phyloP scores from a whole-genome alignment of 345 rosid genomes.

The Fremontodendron californicum region DNA sequence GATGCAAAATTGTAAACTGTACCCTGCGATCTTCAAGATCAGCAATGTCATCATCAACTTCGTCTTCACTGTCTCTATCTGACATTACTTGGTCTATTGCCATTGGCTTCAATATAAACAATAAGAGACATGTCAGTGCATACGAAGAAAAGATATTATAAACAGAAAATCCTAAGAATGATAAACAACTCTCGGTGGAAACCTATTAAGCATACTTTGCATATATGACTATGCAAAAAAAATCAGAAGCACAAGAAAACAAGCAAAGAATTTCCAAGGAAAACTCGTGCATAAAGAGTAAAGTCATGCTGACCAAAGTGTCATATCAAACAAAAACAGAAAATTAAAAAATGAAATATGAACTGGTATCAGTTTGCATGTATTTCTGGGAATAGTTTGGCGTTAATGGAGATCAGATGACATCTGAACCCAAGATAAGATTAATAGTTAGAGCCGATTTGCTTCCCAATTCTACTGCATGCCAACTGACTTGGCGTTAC shows the following conservation, averaged over 20 bases:
- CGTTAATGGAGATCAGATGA: neutral
- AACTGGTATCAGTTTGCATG: neutral
- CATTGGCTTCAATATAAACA: conserved; percentile 63
- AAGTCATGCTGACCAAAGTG: neutral
- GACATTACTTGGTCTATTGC: conserved; percentile 64
- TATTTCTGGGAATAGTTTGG: neutral
- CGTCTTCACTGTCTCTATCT: conserved; percentile 84
- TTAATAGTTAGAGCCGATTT: neutral
- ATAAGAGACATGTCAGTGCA: neutral
- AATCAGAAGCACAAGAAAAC: neutral
- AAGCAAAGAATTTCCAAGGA: neutral
- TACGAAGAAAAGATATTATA: neutral
- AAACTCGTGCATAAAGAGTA: neutral
- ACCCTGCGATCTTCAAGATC: conserved; percentile 90
- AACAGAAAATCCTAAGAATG: neutral
- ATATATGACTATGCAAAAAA: neutral
- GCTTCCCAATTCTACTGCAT: neutral
- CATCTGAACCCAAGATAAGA: neutral
- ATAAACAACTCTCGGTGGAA: neutral
- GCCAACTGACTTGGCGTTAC: neutral
- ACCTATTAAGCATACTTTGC: neutral
- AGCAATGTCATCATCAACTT: conserved; percentile 66
- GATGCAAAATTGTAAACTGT: conserved; percentile 18
- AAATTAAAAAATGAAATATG: neutral
- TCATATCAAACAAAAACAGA: neutral